Conservation (phyloP, 164 flowering plant species). For the Piper longum region DNA sequence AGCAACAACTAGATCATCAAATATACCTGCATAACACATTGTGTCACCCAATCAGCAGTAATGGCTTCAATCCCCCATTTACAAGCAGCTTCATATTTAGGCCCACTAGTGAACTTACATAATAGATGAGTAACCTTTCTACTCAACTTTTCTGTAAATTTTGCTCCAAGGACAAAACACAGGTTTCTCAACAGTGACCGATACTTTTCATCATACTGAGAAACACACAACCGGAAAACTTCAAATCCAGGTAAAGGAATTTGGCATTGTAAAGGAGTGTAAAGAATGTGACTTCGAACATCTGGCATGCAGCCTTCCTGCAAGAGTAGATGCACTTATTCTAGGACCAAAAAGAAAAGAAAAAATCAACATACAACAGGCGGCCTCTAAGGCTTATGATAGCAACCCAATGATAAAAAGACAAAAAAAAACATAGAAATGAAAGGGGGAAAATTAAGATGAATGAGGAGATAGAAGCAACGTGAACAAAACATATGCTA, state of each 20-base stretch:
- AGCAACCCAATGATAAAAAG: too few relatives aligned
- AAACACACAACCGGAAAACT: constrained; percentile 58
- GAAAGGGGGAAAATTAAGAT: too few relatives aligned
- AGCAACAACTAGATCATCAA: background rate
- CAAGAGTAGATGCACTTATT: constrained; percentile 10
- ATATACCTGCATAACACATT: constrained; percentile 69
- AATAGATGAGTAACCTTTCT: constrained; percentile 75
- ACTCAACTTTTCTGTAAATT: constrained; percentile 52
- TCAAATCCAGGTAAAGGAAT: constrained; percentile 78
- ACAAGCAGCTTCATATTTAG: constrained; percentile 79
- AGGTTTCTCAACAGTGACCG: constrained; percentile 60
- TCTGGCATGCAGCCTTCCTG: constrained; percentile 78
- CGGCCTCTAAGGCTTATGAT: too few relatives aligned
- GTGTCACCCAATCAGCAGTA: constrained; percentile 79
- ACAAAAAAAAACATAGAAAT: too few relatives aligned
- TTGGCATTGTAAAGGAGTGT: constrained; percentile 79
- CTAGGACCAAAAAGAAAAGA: background rate
- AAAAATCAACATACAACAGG: too few relatives aligned
- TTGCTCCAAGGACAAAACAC: constrained; percentile 79
- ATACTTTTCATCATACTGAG: constrained; percentile 84
- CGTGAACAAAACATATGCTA: too few relatives aligned
- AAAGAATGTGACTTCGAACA: constrained; percentile 67
- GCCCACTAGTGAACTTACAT: constrained; percentile 72
- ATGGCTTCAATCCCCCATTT: constrained; percentile 61
- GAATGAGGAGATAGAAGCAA: too few relatives aligned